These are phyloP conservation scores for Ligustrum vulgare DNA, from an alignment of 257 asterid species.

Conservation along the genomic window DNA sequence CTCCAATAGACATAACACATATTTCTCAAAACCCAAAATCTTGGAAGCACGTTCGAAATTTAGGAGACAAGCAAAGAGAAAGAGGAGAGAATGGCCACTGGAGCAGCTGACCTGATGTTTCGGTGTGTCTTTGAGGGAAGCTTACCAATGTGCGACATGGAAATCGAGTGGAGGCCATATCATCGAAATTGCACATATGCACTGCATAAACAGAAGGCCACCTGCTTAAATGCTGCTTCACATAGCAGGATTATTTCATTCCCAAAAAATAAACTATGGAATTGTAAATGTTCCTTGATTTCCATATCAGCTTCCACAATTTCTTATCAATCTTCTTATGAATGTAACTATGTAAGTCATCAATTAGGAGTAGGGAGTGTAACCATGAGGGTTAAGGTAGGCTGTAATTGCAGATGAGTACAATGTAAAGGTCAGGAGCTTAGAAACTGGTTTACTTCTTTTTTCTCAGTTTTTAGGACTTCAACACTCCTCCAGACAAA, in stretches of 20 bases:
- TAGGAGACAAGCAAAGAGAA: slow-evolving; percentile 11
- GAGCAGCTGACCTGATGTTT: slow-evolving; percentile 31
- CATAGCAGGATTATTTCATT: slow-evolving; percentile 26
- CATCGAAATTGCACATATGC: slow-evolving; percentile 43
- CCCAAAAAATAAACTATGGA: slow-evolving; percentile 10
- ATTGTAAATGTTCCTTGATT: not conserved
- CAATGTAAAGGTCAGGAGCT: too few species aligned
- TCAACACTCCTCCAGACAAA: too few species aligned
- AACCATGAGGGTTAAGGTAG: too few species aligned
- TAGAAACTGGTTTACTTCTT: too few species aligned
- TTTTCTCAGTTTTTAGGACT: too few species aligned
- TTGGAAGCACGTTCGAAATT: not conserved
- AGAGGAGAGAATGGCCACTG: slow-evolving; percentile 32
- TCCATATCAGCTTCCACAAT: not conserved
- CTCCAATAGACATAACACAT: not conserved
- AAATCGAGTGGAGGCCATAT: slow-evolving; percentile 41
- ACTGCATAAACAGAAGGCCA: slow-evolving; percentile 32
- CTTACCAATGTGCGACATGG: slow-evolving; percentile 33
- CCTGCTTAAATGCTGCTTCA: slow-evolving; percentile 20
- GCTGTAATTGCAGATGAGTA: too few species aligned
- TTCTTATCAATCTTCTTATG: not conserved
- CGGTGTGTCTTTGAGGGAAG: slow-evolving; percentile 33
- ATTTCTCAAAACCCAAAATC: not conserved
- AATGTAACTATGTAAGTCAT: too few species aligned
- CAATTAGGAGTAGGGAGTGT: too few species aligned